Conservation (phyloP, 2,329 filamentous ascomycete species). For the Shiraia bambusicola region DNA sequence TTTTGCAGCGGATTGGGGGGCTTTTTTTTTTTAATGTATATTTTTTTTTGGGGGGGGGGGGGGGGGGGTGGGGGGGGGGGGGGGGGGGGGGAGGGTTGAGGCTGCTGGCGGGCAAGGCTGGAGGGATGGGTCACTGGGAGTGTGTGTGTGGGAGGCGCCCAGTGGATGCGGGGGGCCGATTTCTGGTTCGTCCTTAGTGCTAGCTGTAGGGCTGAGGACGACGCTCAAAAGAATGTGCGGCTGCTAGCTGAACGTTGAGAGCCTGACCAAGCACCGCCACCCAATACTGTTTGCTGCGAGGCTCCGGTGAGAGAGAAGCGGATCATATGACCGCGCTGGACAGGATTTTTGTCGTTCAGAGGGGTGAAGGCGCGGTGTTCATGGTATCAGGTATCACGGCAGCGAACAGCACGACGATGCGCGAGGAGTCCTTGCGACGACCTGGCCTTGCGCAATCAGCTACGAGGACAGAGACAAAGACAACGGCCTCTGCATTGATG, state of each 20-base stretch:
- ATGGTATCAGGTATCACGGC: constrained; percentile 36
- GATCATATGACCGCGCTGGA: constrained; percentile 16
- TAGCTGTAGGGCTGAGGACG: constrained; percentile 7
- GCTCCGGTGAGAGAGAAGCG: constrained; percentile 4
- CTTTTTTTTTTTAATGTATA: too few species aligned
- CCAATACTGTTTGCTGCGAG: constrained; percentile 11
- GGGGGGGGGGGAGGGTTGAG: too few species aligned
- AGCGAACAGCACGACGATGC: constrained; percentile 16
- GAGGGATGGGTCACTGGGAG: too few species aligned
- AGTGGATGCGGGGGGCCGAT: constrained; percentile 16
- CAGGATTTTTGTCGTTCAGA: constrained; percentile 9
- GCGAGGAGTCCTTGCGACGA: too few species aligned
- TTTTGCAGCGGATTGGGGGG: too few species aligned
- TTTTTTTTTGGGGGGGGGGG: too few species aligned
- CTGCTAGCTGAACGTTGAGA: constrained; percentile 12
- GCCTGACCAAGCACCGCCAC: constrained; percentile 25
- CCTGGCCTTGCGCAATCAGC: constrained; percentile 18
- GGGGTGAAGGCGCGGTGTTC: constrained; percentile 16
- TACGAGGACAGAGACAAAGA: too few species aligned
- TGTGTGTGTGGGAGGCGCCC: not conserved
- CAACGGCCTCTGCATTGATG: too few species aligned
- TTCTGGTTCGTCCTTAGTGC: constrained; percentile 8
- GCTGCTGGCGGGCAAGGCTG: constrained; percentile 9
- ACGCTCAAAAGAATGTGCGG: constrained; percentile 1
- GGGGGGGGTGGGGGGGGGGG: too few species aligned